These are phyloP conservation scores for Amanita phalloides DNA, from an alignment of 768 basidiomycete genomes.

Conservation along the genomic window DNA sequence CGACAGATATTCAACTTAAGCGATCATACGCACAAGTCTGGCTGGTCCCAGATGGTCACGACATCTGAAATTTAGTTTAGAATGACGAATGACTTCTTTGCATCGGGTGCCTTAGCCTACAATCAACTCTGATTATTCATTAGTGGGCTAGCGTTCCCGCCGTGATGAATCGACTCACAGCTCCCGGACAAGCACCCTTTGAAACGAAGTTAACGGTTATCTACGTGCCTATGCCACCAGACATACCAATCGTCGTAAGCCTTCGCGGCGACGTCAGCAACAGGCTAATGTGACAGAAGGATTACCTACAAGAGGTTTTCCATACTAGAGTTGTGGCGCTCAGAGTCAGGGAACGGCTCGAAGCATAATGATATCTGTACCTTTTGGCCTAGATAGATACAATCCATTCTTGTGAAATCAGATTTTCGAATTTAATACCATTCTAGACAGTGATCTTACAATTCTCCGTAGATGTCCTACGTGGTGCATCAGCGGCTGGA, in stretches of 20 bases:
- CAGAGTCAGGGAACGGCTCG: neutral
- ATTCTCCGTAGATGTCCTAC: conserved; percentile 94
- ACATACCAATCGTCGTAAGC: conserved; percentile 32
- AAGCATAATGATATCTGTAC: conserved; percentile 21
- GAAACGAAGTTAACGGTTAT: neutral
- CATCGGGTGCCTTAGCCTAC: conserved; percentile 26
- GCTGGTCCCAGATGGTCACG: conserved; percentile 56
- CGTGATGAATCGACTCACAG: conserved; percentile 37
- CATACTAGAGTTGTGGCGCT: conserved; percentile 35
- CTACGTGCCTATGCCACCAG: neutral
- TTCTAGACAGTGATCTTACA: conserved; percentile 33
- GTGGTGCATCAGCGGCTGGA: neutral
- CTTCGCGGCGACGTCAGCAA: conserved; percentile 10
- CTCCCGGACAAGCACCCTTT: conserved; percentile 62
- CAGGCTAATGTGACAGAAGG: neutral
- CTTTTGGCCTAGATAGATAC: conserved; percentile 95
- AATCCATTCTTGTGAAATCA: conserved; percentile 61
- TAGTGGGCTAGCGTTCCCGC: neutral
- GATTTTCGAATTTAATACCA: neutral
- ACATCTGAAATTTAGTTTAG: conserved; percentile 38
- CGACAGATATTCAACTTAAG: conserved; percentile 4
- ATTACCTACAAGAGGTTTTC: conserved; percentile 57
- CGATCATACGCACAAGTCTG: conserved; percentile 58
- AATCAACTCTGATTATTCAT: conserved; percentile 46
- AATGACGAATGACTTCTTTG: neutral